Percentiles rank a stretch among this genome's conserved stretches.
Evolutionary conservation across 805 yeast species (phyloP).

Genomic region (Blastobotrys peoriensis): DNA sequence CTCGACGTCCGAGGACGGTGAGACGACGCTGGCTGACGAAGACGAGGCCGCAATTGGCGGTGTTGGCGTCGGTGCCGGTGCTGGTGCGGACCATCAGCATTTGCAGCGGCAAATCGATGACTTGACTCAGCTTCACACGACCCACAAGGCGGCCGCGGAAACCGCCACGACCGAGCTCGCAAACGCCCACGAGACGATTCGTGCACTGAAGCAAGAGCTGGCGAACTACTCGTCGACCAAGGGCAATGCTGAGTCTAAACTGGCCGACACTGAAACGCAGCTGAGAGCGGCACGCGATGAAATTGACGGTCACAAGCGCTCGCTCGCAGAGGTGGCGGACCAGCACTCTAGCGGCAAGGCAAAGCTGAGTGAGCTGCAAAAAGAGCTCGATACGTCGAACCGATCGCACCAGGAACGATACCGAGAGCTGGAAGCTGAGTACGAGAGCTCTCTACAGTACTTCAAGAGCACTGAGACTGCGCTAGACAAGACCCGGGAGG

Average conservation of each 20-base stretch:
- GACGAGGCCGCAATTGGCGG: slow-evolving; percentile 9
- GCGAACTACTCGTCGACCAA: slow-evolving; percentile 11
- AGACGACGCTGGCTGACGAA: not conserved
- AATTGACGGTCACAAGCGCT: slow-evolving; percentile 19
- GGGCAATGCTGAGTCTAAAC: slow-evolving; percentile 9
- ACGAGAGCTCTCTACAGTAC: slow-evolving; percentile 63
- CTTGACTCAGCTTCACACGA: slow-evolving; percentile 16
- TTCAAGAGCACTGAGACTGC: slow-evolving; percentile 73
- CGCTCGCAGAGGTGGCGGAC: slow-evolving; percentile 19
- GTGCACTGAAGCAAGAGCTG: slow-evolving; percentile 19
- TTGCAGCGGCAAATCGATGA: slow-evolving; percentile 9
- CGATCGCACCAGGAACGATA: slow-evolving; percentile 28
- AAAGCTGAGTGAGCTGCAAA: slow-evolving; percentile 13
- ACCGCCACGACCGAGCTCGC: slow-evolving; percentile 23
- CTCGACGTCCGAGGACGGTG: not conserved
- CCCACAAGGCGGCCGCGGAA: slow-evolving; percentile 27
- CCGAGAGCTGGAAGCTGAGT: slow-evolving; percentile 52
- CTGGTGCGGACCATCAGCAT: not conserved
- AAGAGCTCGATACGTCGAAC: slow-evolving; percentile 26
- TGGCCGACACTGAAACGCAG: slow-evolving; percentile 14
- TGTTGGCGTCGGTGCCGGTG: slow-evolving; percentile 8
- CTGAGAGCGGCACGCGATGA: slow-evolving; percentile 27
- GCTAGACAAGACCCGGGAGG: slow-evolving; percentile 64
- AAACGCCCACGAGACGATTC: slow-evolving; percentile 14
- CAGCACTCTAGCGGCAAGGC: slow-evolving; percentile 28